Evolutionary conservation across 495 filamentous ascomycete species (phyloP).

Genomic region (Letharia columbiana): DNA sequence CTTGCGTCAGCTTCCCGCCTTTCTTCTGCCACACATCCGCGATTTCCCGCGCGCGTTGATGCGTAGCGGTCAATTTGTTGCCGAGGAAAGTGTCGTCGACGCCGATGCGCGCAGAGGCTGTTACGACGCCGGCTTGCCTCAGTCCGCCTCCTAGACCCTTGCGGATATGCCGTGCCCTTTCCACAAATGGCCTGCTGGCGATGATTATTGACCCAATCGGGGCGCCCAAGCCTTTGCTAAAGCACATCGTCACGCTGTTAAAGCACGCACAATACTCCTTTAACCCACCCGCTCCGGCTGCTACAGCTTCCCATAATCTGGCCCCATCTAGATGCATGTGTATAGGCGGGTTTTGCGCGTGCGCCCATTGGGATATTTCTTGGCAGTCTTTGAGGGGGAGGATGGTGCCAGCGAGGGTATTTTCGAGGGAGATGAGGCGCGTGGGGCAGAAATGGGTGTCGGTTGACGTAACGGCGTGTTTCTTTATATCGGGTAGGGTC

Average conservation of each 20-base stretch:
- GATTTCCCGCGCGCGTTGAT: conserved; percentile 55
- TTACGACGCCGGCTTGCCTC: conserved; percentile 53
- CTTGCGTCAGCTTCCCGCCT: conserved; percentile 38
- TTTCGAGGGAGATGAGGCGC: conserved; percentile 72
- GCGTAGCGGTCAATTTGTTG: conserved; percentile 53
- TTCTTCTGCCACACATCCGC: conserved; percentile 53
- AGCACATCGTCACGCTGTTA: conserved; percentile 76
- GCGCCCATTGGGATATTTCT: conserved; percentile 62
- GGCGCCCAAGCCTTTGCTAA: conserved; percentile 83
- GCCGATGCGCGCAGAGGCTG: conserved; percentile 40
- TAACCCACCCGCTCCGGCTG: conserved; percentile 45
- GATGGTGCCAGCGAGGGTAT: conserved; percentile 70
- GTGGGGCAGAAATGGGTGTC: conserved; percentile 55
- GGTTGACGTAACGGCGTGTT: conserved; percentile 36
- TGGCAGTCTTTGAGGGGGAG: conserved; percentile 64
- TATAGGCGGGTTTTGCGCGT: conserved; percentile 45
- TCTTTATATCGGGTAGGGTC: conserved; percentile 65
- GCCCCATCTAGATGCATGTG: conserved; percentile 81
- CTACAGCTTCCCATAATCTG: conserved; percentile 69
- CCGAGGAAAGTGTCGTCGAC: conserved; percentile 49
- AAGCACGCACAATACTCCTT: conserved; percentile 61
- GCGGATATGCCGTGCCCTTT: conserved; percentile 66
- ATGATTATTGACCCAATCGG: conserved; percentile 78
- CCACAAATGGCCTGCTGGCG: conserved; percentile 55
- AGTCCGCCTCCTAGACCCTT: conserved; percentile 81